Evolutionary conservation across 169 alveolate genomes (phyloP), one percentile per base, ranked within the genome.

Genomic region (Eimeria tenella): DNA sequence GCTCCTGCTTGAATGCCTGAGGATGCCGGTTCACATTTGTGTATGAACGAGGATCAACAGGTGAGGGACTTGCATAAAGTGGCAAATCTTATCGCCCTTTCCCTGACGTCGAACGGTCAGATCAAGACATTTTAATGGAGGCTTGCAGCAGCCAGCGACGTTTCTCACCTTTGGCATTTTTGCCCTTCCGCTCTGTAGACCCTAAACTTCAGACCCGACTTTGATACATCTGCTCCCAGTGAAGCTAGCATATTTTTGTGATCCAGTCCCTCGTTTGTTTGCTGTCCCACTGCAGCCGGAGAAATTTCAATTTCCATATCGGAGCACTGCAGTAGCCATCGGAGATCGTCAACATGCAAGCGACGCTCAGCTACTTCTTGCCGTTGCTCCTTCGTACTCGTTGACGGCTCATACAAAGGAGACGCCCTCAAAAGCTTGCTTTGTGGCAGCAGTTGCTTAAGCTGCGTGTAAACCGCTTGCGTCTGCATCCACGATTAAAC

Each of bases 261-360:
- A 23, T 42, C 77, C 25, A 52, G 58, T 6, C 52, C 60, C 21
- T 84, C 52, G n/a, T 6, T 5, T 5, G 25, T 42, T 9, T 23
- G 74, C 8, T 9, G 9, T 13, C 15, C 81, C 11, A 1, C 63
- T n/a, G 91, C 50, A 49, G 11, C 55, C 79, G 17, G 49, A 42
- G n/a, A 63, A 25, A 10, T 19, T 11, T 53, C 56, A 15, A 90
- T 19, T 9, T 60, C 94, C 10, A 77, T 73, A n/a, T 77, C 84
- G 5, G 94, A 90, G 75, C 86, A 74, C 83, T 90, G 94, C 19
- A 90, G 60, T 15, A 90, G 79, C 94, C 94, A 90, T n/a, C 94
- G 88, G 58, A 90, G 90, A 50, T 90, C 94, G 65, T 90, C 94
- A 21, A 90, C 94, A 68, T 90, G 63, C 19, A 70, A 49, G n/a